A percentile compares a stretch with the other conserved stretches of the same genome.
phyloP scores from a whole-genome alignment of 139 green algal genomes.

The Spirogloea muscicola region DNA sequence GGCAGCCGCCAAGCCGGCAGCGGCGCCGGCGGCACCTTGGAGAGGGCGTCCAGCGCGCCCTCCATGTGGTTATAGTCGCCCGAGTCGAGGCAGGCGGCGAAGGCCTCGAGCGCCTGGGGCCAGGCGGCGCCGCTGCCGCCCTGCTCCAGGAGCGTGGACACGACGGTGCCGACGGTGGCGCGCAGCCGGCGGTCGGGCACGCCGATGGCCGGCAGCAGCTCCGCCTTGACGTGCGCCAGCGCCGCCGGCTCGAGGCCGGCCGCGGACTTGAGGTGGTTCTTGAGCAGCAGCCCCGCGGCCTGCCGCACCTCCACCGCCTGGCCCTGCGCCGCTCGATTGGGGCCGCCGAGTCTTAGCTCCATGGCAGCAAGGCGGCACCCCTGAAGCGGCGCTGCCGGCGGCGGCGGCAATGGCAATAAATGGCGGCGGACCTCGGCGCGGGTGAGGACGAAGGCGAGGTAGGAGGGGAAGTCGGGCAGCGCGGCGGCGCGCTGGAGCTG shows the following conservation, averaged over 20 bases:
- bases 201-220: conserved; percentile 69
- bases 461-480: conserved; percentile 92
- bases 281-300: conserved; percentile 85
- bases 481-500: conserved; percentile 72
- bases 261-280: conserved; percentile 85
- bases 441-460: conserved; percentile 83
- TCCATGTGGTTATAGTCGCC: conserved; percentile 62
- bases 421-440: conserved; percentile 44
- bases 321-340: conserved; percentile 19
- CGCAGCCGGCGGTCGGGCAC: conserved; percentile 63
- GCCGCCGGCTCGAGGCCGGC: conserved; percentile 53
- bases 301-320: conserved; percentile 74
- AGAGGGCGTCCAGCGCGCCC: conserved; percentile 82
- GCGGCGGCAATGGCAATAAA: neutral
- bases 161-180: conserved; percentile 74
- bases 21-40: conserved; percentile 62
- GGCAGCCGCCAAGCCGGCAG: no score
- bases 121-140: conserved; percentile 60
- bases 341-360: neutral
- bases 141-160: conserved; percentile 38
- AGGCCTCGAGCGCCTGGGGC: conserved; percentile 70
- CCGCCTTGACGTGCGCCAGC: conserved; percentile 72
- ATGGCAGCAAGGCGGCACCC: neutral
- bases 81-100: conserved; percentile 58
- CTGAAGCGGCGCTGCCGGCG: no score